Evolutionary conservation across 306 rosid species (phyloP), one percentile per base, ranked within the genome.

Genomic region (Lagenaria siceraria): DNA sequence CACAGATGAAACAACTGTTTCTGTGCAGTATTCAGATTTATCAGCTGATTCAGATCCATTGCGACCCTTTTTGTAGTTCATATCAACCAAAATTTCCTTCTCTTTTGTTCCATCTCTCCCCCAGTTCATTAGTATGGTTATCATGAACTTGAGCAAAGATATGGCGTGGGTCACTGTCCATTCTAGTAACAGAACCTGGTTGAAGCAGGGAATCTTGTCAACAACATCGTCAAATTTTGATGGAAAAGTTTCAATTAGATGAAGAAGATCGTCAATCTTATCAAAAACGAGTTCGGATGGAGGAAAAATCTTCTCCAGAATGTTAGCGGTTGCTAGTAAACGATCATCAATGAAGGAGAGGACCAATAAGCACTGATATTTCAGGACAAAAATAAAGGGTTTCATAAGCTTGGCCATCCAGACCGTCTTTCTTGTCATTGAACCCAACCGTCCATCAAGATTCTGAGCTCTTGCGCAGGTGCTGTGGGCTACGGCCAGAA

Each of bases 331-430:
- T 1, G 70, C 64, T 40, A 91, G 78, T 29, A 91, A 82, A 40
- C 61, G 81, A 82, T 80, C 78, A 36, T 93, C 98, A 22, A 83
- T 51, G 72, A 86, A 84, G 21, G 87, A 82, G 82, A 93, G 92
- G 24, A 88, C 36, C 6, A 84, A 40, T 79, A 90, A 62, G 87
- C 82, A 85, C 11, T 77, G 86, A 78, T 65, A 81, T 66, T 73
- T 85, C 75, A 88, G 68, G 40, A 80, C 60, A 22, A 59, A 65
- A 72, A 82, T 64, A 17, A 88, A 35, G 18, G 96, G 96, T 51
- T 78, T 73, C 80, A 60, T 56, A 29, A 84, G 60, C 76, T 82
- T 70, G 35, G 77, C 80, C 0, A 76, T 54, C 29, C 77, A 83
- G 22, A 62, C 60, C 10, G 82, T 55, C 51, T 74, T 85, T 77